Evolutionary conservation across 768 basidiomycete species (phyloP).

Genomic region (Phylloporus arenicola): DNA sequence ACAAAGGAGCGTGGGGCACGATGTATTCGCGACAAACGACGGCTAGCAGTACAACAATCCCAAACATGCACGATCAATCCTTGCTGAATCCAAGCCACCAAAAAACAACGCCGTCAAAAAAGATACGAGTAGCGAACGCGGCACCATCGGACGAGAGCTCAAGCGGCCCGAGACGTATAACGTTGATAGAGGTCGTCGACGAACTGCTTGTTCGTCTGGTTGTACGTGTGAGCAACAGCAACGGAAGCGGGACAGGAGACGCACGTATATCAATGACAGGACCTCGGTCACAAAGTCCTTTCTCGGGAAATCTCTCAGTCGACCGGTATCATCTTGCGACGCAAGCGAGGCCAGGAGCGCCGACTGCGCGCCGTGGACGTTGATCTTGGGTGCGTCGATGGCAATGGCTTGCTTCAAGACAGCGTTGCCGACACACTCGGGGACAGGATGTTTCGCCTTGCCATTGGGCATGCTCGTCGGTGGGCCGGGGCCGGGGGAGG

Average conservation of each 20-base stretch:
- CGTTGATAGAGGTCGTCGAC: conserved; percentile 57
- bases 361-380: conserved; percentile 16
- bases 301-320: conserved; percentile 34
- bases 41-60: conserved; percentile 8
- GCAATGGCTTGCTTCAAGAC: conserved; percentile 2
- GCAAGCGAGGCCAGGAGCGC: conserved; percentile 25
- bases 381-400: conserved; percentile 9
- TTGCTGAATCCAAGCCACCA: not conserved
- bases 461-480: conserved; percentile 20
- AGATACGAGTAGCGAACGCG: not conserved
- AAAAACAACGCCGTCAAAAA: conserved; percentile 1
- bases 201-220: conserved; percentile 60
- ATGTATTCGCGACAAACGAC: conserved; percentile 11
- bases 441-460: conserved; percentile 13
- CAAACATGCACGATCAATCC: not conserved
- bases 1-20: not conserved
- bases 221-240: not conserved
- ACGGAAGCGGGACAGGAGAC: conserved; percentile 17
- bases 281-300: conserved; percentile 58
- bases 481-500: conserved; percentile 13
- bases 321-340: conserved; percentile 12
- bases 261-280: conserved; percentile 56
- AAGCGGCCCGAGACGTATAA: conserved; percentile 32
- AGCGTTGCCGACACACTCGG: conserved; percentile 1
- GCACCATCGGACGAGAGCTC: not conserved